Base-by-base conservation (phyloP, 2,329 filamentous ascomycete genomes). In the Neobulgaria alba region DNA sequence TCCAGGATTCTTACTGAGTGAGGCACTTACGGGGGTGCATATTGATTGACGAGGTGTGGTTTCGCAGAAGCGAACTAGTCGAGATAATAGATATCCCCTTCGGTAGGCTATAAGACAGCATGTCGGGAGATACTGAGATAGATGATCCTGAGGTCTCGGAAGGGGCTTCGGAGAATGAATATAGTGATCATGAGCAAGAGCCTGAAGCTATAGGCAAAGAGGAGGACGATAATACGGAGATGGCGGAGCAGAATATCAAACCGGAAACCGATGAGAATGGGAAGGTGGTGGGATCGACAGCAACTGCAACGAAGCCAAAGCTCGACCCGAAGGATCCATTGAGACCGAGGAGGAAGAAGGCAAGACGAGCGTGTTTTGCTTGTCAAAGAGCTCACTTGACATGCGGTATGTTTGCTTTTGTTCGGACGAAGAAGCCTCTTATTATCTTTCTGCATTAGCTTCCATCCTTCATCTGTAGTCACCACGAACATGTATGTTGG, bases 321-420 rank as follows among this genome's bases (percentile, higher is more conserved):
- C 72, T 79, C 61, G 73, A 85, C 67, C 78, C 88, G 42, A 96
- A 96, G 64, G 92, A 98, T 61, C 89, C 90, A 42, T 72, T 82
- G 57, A 79, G 92, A 45, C 90, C 92, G 14, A 75, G 89, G 54
- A 78, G 92, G 57, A 98, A 96, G 72, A 98, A 98, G 73, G 92
- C 92, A 29, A 78, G 90, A 54, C 76, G 92, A 62, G 92, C 92
- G 43, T 98, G 92, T 65, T 95, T 84, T 75, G 90, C 92, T 49
- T 98, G 92, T 65, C 92, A 98, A 67, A 76, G 90, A 64, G 92
- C 92, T 49, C 92, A 98, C 74, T 70, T 98, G 61, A 98, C 92
- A 51, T 98, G 92, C 70, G 90, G 92, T 96, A 84, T 75, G 89
- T 79, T 51, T 53, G 36, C 43, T 49, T 52, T 41, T 45, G 35